phyloP scores from a whole-genome alignment of 352 stramenopile species.

The Thalassiosira mediterranea region DNA sequence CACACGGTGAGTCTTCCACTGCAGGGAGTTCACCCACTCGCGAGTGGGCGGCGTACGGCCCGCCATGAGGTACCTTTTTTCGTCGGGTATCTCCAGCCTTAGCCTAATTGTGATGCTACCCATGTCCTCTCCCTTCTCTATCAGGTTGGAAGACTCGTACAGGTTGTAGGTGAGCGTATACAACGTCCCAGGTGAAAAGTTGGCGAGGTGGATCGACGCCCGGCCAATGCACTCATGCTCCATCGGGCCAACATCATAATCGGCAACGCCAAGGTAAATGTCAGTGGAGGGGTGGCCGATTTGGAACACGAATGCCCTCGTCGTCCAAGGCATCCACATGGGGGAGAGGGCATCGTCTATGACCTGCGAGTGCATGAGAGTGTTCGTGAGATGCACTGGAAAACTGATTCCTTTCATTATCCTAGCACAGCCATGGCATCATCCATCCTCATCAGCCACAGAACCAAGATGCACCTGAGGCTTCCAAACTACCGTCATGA shows the following conservation, averaged over 20 bases:
- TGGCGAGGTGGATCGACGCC: conserved; percentile 69
- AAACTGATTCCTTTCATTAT: background rate
- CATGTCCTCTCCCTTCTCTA: conserved; percentile 33
- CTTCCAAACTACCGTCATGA: too few species aligned
- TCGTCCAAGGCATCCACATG: conserved; percentile 73
- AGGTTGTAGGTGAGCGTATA: conserved; percentile 77
- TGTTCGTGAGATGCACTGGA: background rate
- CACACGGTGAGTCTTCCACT: conserved; percentile 67
- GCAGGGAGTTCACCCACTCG: conserved; percentile 71
- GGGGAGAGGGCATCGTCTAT: conserved; percentile 78
- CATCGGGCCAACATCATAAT: conserved; percentile 60
- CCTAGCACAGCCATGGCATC: too few species aligned
- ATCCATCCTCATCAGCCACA: too few species aligned
- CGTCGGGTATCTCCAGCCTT: conserved; percentile 68
- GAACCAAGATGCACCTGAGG: too few species aligned
- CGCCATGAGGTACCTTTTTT: conserved; percentile 58
- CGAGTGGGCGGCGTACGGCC: conserved; percentile 42
- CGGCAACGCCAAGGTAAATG: conserved; percentile 74
- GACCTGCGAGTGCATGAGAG: background rate
- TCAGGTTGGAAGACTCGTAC: conserved; percentile 55
- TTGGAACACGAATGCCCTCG: conserved; percentile 76
- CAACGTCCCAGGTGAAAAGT: conserved; percentile 61
- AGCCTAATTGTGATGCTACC: conserved; percentile 74
- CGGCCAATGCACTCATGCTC: conserved; percentile 73
- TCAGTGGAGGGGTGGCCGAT: conserved; percentile 68